Percentiles rank a stretch among this genome's conserved stretches.
Evolutionary conservation across 1,139 yeast species (phyloP).

Genomic region (Candida sojae): DNA sequence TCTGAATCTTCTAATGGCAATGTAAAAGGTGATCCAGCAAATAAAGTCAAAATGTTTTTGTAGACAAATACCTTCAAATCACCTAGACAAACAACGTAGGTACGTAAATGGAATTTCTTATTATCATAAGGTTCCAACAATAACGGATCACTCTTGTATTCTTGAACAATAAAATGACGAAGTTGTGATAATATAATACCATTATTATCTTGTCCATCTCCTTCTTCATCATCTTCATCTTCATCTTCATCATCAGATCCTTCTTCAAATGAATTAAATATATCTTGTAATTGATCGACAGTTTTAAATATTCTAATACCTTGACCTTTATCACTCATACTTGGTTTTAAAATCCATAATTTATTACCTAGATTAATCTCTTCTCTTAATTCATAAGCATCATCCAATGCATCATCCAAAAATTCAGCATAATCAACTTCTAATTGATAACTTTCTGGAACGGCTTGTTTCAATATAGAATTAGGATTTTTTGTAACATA

Average conservation of each 20-base stretch:
- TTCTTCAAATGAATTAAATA: constrained; percentile 85
- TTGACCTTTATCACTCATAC: constrained; percentile 97
- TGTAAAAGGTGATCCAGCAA: constrained; percentile 60
- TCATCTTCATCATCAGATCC: constrained; percentile 58
- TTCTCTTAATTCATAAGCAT: constrained; percentile 81
- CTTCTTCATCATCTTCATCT: constrained; percentile 56
- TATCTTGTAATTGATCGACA: constrained; percentile 73
- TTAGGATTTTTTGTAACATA: constrained; percentile 74
- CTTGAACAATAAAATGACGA: constrained; percentile 88
- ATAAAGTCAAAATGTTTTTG: constrained; percentile 74
- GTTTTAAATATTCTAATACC: constrained; percentile 85
- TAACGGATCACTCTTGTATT: constrained; percentile 69
- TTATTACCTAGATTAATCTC: constrained; percentile 66
- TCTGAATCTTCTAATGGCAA: constrained; percentile 33
- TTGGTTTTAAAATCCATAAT: constrained; percentile 89
- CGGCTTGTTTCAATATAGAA: constrained; percentile 58
- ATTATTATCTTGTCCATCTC: constrained; percentile 40
- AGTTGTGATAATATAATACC: constrained; percentile 83
- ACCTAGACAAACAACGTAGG: constrained; percentile 79
- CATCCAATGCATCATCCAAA: constrained; percentile 89
- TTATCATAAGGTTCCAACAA: constrained; percentile 59
- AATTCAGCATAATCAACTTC: constrained; percentile 98
- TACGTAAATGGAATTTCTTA: constrained; percentile 85
- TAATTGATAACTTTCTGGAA: constrained; percentile 74
- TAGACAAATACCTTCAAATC: constrained; percentile 77